Percentiles rank a stretch among this genome's conserved stretches.
phyloP scores from a whole-genome alignment of 2,329 filamentous ascomycete species.

The Xylariaceae sp. region DNA sequence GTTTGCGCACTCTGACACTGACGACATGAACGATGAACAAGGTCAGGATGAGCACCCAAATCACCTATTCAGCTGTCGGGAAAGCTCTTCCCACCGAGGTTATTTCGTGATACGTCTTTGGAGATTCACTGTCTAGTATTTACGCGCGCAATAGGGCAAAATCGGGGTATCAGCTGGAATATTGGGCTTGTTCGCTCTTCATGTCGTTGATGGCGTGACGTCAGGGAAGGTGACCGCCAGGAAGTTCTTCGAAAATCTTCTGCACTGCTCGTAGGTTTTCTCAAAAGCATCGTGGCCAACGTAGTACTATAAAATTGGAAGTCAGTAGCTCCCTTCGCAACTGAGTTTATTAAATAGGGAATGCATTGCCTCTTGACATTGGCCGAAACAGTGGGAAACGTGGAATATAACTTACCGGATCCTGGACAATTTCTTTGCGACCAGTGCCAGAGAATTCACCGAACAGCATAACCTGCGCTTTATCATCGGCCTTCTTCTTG shows the following conservation, averaged over 20 bases:
- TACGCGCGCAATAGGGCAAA: background rate
- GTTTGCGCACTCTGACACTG: background rate
- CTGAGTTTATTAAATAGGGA: too few relatives aligned
- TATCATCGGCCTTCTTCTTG: slow-evolving; percentile 59
- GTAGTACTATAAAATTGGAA: too few relatives aligned
- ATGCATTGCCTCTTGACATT: too few relatives aligned
- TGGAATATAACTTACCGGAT: too few relatives aligned
- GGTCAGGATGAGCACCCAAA: background rate
- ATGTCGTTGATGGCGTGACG: slow-evolving; percentile 21
- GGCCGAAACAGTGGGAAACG: too few relatives aligned
- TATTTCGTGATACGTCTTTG: background rate
- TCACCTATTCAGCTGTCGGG: background rate
- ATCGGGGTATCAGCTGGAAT: background rate
- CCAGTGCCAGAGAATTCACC: slow-evolving; percentile 76
- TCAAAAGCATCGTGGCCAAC: slow-evolving; percentile 83
- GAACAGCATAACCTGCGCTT: slow-evolving; percentile 78
- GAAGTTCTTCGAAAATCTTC: slow-evolving; percentile 78
- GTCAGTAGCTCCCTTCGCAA: too few relatives aligned
- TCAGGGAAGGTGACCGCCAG: slow-evolving; percentile 63
- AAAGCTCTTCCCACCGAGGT: background rate
- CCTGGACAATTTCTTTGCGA: slow-evolving; percentile 74
- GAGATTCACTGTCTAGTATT: background rate
- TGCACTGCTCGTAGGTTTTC: slow-evolving; percentile 83
- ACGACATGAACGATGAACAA: background rate
- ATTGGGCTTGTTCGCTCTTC: background rate